Evolutionary conservation across 75 land plant genomes (phyloP), one percentile per base, ranked within the genome.

Genomic region (Adiantum capillusveneris): DNA sequence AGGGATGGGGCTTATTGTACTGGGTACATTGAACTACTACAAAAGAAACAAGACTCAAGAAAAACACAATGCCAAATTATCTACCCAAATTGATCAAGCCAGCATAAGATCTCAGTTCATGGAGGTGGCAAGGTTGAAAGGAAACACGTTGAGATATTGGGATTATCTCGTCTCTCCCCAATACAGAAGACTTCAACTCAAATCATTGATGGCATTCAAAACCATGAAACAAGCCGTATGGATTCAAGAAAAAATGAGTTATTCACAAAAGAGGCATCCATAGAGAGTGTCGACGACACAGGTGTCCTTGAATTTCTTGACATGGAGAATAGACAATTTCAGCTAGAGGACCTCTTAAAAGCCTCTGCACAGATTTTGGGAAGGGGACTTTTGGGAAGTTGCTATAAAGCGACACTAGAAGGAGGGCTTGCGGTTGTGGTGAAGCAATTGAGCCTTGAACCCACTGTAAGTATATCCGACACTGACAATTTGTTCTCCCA

Each of bases 361-460:
- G 96, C 96, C 2, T 90, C 96, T 6, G 96, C 96, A 0, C 92
- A 90, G 67, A 84, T 90, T 85, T 70, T 90, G 58, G 96, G 96
- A 0, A 90, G 87, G 66, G 91, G 96, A 0, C 80, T 79, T 21
- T 81, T 79, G 31, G 96, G 96, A 26, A 90, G 83, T 20, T 86
- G 79, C 30, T 90, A 86, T 65, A 75, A 70, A 66, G 96, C 87
- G 3, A 77, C 81, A 24, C 80, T 90, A 37, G 96, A 90, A 25
- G 85, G 81, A 49, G 96, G 90, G 0, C 48, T 51, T 21, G 66
- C 64, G 1, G 84, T 90, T 58, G 96, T 87, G 0, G 93, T 88
- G 50, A 79, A 84, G 70, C 62, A 85, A 63, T 62, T 86, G 9
- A 75, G 72, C 69, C 87, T 86, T 52, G 82, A 0, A 75, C n/a